phyloP scores from a whole-genome alignment of 306 rosid species.

The Cyclanthera cordifolia region DNA sequence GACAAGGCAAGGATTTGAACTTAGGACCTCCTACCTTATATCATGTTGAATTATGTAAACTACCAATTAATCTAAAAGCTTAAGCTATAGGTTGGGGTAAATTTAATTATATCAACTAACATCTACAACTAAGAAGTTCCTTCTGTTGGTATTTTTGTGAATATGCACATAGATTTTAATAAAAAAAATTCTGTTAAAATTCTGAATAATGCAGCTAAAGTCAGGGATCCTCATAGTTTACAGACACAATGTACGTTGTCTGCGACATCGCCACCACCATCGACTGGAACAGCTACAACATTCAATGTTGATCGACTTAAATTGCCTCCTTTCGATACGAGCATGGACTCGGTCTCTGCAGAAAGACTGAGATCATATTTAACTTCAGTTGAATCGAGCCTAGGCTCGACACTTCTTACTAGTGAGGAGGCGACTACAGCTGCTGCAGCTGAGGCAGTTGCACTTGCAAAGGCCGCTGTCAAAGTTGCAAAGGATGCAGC shows the following conservation, averaged over 20 bases:
- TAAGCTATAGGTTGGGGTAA: no score
- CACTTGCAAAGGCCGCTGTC: slow-evolving; percentile 84
- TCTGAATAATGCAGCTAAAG: slow-evolving; percentile 41
- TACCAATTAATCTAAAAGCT: no score
- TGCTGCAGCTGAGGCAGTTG: slow-evolving; percentile 83
- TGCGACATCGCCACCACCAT: slow-evolving; percentile 38
- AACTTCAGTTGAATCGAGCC: slow-evolving; percentile 36
- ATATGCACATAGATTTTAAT: not conserved
- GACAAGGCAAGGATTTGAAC: no score
- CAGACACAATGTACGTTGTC: slow-evolving; percentile 52
- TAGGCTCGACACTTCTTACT: slow-evolving; percentile 53
- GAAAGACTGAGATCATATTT: slow-evolving; percentile 45
- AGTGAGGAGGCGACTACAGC: slow-evolving; percentile 79
- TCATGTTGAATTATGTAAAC: no score
- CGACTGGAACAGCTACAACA: slow-evolving; percentile 29
- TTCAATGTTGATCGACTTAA: slow-evolving; percentile 46
- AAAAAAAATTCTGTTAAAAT: not conserved
- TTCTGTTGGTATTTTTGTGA: not conserved
- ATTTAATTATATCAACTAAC: no score
- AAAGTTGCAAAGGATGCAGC: slow-evolving; percentile 78
- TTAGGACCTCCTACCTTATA: no score
- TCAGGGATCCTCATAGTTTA: slow-evolving; percentile 34
- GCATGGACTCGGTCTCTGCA: slow-evolving; percentile 28
- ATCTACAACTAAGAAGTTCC: not conserved
- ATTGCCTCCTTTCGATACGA: slow-evolving; percentile 32